phyloP scores from a whole-genome alignment of 2,329 filamentous ascomycete species.

The Calonectria pseudoturangicola region DNA sequence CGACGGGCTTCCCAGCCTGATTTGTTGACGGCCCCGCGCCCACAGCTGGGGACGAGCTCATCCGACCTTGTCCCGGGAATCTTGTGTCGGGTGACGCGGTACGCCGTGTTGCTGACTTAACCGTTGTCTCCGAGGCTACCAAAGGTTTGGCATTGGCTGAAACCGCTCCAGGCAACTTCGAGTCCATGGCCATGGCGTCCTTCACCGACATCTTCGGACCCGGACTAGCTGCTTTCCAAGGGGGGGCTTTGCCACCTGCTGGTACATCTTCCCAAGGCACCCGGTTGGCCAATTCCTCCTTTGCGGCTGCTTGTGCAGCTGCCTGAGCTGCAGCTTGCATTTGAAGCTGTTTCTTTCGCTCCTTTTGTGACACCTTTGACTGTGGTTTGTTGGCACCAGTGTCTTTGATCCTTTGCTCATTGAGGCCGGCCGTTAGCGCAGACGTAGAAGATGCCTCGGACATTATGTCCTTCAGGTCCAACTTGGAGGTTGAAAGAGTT shows the following conservation, averaged over 20 bases:
- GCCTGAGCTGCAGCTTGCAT: slow-evolving; percentile 72
- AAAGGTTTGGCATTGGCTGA: slow-evolving; percentile 64
- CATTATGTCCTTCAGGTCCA: slow-evolving; percentile 88
- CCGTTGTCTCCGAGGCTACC: slow-evolving; percentile 64
- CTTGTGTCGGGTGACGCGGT: slow-evolving; percentile 78
- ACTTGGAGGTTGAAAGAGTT: slow-evolving; percentile 75
- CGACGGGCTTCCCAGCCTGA: slow-evolving; percentile 63
- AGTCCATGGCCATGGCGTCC: slow-evolving; percentile 65
- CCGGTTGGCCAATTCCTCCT: slow-evolving; percentile 54
- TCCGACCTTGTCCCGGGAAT: slow-evolving; percentile 74
- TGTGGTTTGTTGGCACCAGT: slow-evolving; percentile 61
- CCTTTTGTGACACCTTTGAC: slow-evolving; percentile 89
- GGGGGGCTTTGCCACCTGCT: slow-evolving; percentile 65
- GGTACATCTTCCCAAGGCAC: slow-evolving; percentile 67
- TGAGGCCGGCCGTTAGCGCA: slow-evolving; percentile 72
- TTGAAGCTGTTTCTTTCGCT: slow-evolving; percentile 89
- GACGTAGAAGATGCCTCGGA: slow-evolving; percentile 72
- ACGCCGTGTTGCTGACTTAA: slow-evolving; percentile 65
- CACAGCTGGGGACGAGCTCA: slow-evolving; percentile 58
- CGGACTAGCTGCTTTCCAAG: slow-evolving; percentile 79
- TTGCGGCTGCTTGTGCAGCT: slow-evolving; percentile 64
- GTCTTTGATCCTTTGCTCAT: slow-evolving; percentile 68
- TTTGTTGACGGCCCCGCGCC: slow-evolving; percentile 54
- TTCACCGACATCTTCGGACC: slow-evolving; percentile 70
- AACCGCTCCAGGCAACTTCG: slow-evolving; percentile 53